Conservation (phyloP, 2,329 filamentous ascomycete genomes). For the Curvularia verruculosa region DNA sequence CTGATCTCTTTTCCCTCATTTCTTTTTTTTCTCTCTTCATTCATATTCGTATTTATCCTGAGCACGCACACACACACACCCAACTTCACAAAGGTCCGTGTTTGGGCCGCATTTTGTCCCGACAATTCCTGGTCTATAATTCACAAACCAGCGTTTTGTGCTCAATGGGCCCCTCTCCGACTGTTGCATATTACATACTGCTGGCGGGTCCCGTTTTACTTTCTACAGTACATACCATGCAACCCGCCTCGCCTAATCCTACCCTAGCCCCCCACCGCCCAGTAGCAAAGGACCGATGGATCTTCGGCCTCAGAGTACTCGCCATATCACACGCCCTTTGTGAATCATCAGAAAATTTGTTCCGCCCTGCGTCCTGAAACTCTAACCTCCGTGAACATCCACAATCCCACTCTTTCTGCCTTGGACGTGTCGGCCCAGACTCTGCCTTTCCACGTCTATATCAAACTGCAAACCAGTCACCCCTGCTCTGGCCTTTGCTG, state of each 20-base stretch:
- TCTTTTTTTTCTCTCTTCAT: background rate
- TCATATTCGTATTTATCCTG: no score
- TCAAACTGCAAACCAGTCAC: constrained; percentile 38
- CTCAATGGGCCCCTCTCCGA: constrained; percentile 12
- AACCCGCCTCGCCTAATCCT: constrained; percentile 17
- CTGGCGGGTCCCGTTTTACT: constrained; percentile 27
- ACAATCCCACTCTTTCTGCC: constrained; percentile 25
- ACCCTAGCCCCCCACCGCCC: constrained; percentile 17
- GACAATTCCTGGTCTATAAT: constrained; percentile 17
- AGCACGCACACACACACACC: background rate
- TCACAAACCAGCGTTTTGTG: constrained; percentile 23
- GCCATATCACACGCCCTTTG: constrained; percentile 23
- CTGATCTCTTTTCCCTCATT: background rate
- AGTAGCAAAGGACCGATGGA: constrained; percentile 28
- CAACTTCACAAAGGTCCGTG: constrained; percentile 28
- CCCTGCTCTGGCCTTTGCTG: constrained; percentile 29
- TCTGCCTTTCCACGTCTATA: constrained; percentile 14
- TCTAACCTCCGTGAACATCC: constrained; percentile 24
- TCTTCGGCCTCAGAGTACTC: constrained; percentile 20
- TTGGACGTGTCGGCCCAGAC: constrained; percentile 29
- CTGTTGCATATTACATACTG: constrained; percentile 19
- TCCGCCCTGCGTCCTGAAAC: constrained; percentile 4
- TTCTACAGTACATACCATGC: no score
- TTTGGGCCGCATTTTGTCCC: constrained; percentile 18
- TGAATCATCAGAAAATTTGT: constrained; percentile 11